Base-by-base conservation (phyloP, 176 grass and related monocot genomes). In the Areca catechu region DNA sequence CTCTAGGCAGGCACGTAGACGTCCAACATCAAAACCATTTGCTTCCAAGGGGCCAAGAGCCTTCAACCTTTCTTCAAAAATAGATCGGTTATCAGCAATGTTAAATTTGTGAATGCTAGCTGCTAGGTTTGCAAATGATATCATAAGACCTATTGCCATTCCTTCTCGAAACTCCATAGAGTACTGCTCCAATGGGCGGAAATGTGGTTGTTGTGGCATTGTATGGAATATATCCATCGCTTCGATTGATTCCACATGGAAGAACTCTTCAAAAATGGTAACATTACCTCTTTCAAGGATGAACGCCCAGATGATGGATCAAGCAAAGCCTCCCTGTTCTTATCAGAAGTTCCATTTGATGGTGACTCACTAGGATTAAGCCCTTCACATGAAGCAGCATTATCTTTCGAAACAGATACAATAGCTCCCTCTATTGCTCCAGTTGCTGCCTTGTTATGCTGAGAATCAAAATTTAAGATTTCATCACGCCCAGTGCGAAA, bases 81-180 rank as follows among this genome's bases (percentile, higher is more conserved):
- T 37, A 16, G 57, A 68, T 21, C 28, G 24, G 65, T 16, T 49
- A n/a, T 85, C 65, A 37, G 54, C 56, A 54, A 85, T 76, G 43
- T 53, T 1, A 18, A 80, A 65, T 28, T 59, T 52, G 16, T 21
- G 55, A 22, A 73, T 69, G 68, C 10, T 49, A 20, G 71, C 43
- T 55, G 79, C 78, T 51, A 85, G 48, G 29, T 65, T 73, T 15
- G 64, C 51, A 72, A 70, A 90, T 4, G 78, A 59, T 24, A 79
- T 15, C 75, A 76, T 90, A 37, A 90, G 4, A 58, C 87, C 87
- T 73, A 90, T 67, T 20, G 87, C 87, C 22, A 74, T 74, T 58
- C 87, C 87, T 79, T 90, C 87, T 57, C 82, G 72, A 24, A 90
- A 24, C 24, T 21, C 17, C 61, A 49, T 54, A 9, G 53, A 3